Conservation (phyloP, 2,329 filamentous ascomycete species). For the Hymenotorrendiella dingleyae region DNA sequence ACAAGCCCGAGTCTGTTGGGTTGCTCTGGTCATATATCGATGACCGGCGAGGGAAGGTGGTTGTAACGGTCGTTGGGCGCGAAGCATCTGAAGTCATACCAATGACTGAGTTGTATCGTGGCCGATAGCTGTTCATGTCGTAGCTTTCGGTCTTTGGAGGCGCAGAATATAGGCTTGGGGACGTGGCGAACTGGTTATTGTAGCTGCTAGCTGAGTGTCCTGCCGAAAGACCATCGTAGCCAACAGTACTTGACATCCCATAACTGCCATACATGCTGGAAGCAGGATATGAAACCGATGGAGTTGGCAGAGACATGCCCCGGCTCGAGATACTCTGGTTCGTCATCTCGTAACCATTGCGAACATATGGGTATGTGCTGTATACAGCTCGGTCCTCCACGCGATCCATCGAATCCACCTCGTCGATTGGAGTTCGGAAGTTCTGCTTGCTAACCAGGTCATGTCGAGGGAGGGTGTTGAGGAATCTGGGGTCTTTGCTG, state of each 20-base stretch:
- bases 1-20: constrained; percentile 22
- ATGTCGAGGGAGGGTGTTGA: constrained; percentile 46
- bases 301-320: constrained; percentile 26
- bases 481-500: constrained; percentile 44
- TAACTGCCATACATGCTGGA: constrained; percentile 19
- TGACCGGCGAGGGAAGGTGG: constrained; percentile 19
- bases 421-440: constrained; percentile 61
- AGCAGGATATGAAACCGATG: constrained; percentile 19
- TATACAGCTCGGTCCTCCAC: constrained; percentile 26
- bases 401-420: constrained; percentile 39
- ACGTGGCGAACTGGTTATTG: constrained; percentile 17
- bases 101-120: constrained; percentile 22
- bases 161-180: constrained; percentile 20
- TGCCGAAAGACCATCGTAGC: constrained; percentile 21
- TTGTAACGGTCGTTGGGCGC: constrained; percentile 14
- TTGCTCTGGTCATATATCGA: constrained; percentile 22
- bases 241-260: constrained; percentile 12
- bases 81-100: constrained; percentile 17
- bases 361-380: constrained; percentile 17
- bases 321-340: constrained; percentile 26
- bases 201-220: constrained; percentile 13
- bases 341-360: constrained; percentile 27
- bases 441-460: constrained; percentile 58
- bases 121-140: constrained; percentile 18
- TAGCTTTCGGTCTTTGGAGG: constrained; percentile 22